phyloP scores from a whole-genome alignment of 495 filamentous ascomycete species.

The Aspergillus sclerotioniger region DNA sequence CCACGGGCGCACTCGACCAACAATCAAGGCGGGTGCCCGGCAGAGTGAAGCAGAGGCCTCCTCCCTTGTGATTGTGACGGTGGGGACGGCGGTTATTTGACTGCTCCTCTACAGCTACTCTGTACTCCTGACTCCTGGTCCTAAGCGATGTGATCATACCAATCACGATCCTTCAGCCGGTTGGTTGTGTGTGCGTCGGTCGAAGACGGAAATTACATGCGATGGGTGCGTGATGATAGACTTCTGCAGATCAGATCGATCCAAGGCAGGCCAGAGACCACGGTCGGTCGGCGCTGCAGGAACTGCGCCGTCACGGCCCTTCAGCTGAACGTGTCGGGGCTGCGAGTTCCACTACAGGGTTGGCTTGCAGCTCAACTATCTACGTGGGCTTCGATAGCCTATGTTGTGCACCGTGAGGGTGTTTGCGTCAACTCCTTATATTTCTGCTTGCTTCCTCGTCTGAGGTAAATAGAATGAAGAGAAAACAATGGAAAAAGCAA shows the following conservation, averaged over 20 bases:
- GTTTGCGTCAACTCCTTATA: too few species aligned
- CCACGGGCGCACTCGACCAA: neutral
- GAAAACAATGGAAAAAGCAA: neutral
- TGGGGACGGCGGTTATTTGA: neutral
- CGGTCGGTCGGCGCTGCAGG: slow-evolving; percentile 14
- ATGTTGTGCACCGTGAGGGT: too few species aligned
- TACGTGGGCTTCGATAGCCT: neutral
- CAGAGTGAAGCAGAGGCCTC: slow-evolving; percentile 2
- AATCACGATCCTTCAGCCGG: neutral
- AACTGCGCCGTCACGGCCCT: slow-evolving; percentile 12
- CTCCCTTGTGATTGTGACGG: neutral
- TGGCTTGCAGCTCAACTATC: neutral
- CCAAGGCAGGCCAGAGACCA: neutral
- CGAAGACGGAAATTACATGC: neutral
- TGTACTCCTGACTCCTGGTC: neutral
- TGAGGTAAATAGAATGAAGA: neutral
- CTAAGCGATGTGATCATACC: neutral
- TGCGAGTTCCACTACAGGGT: neutral
- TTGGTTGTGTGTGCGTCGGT: neutral
- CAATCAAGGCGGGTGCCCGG: neutral
- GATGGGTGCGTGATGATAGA: neutral
- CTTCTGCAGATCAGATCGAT: slow-evolving; percentile 9
- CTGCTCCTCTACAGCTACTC: neutral
- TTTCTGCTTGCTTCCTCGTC: too few species aligned
- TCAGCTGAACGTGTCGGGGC: slow-evolving; percentile 13